Evolutionary conservation across 2,329 filamentous ascomycete species (phyloP).

Genomic region (Chaetomium globosum): DNA sequence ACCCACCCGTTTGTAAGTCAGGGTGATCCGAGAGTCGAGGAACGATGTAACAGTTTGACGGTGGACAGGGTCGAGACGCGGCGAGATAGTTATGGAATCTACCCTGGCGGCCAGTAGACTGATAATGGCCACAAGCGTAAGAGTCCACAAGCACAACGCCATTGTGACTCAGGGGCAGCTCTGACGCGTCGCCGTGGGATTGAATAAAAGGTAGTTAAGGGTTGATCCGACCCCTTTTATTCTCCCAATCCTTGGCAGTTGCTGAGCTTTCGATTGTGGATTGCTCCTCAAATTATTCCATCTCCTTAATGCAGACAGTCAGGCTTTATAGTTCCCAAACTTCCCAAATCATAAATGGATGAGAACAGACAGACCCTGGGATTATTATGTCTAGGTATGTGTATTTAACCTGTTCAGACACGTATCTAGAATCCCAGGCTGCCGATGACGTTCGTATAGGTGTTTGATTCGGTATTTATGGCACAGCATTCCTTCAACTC

Average conservation of each 20-base stretch:
- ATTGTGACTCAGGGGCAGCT: neutral
- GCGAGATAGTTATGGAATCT: neutral
- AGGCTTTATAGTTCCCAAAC: too few relatives aligned
- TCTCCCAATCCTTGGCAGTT: neutral
- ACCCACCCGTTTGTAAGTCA: constrained; percentile 5
- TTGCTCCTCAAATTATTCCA: too few relatives aligned
- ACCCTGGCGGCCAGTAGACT: neutral
- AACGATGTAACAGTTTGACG: neutral
- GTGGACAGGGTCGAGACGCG: neutral
- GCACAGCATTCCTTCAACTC: neutral
- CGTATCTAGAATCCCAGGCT: neutral
- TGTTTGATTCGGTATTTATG: neutral
- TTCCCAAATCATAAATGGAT: too few relatives aligned
- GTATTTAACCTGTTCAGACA: neutral
- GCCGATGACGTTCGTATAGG: neutral
- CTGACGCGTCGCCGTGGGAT: neutral
- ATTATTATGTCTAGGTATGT: neutral
- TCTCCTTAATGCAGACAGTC: too few relatives aligned
- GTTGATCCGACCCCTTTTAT: neutral
- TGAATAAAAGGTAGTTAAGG: neutral
- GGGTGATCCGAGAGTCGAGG: neutral
- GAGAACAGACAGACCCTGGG: neutral
- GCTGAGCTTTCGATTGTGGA: too few relatives aligned
- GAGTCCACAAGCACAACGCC: neutral
- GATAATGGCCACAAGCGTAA: neutral